Conservation (phyloP, 108 stramenopile species). For the Cyclotella baltica region DNA sequence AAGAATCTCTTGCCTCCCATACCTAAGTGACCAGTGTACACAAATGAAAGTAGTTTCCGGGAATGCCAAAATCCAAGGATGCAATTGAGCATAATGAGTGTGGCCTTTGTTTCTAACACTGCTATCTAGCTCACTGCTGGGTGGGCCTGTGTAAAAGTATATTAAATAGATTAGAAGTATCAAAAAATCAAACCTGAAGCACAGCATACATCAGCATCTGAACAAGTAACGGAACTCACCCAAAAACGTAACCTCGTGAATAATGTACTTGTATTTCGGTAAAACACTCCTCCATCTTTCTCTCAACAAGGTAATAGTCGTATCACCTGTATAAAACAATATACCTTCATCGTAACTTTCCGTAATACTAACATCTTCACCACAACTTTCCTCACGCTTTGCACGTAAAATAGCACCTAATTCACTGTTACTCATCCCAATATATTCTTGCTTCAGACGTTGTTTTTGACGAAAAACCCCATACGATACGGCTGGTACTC, state of each 20-base stretch:
- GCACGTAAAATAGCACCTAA: constrained; percentile 48
- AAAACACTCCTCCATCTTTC: constrained; percentile 56
- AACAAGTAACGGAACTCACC: constrained; percentile 24
- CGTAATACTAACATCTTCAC: constrained; percentile 45
- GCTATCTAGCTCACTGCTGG: constrained; percentile 50
- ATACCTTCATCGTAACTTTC: constrained; percentile 62
- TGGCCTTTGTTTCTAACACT: constrained; percentile 54
- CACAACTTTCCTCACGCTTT: constrained; percentile 14
- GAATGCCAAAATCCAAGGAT: constrained; percentile 67
- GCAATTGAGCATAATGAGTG: constrained; percentile 66
- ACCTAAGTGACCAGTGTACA: constrained; percentile 57
- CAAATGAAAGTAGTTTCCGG: constrained; percentile 67
- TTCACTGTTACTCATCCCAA: constrained; percentile 49
- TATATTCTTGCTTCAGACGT: constrained; percentile 54
- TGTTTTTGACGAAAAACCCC: constrained; percentile 59
- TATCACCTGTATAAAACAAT: constrained; percentile 66
- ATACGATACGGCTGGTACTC: constrained; percentile 61
- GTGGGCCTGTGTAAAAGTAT: constrained; percentile 5
- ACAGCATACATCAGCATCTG: neutral
- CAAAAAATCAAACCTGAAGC: neutral
- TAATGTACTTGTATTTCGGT: constrained; percentile 57
- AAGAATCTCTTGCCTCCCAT: constrained; percentile 49
- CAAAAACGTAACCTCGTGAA: constrained; percentile 66
- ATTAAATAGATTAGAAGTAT: too few relatives aligned
- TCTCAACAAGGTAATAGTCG: constrained; percentile 58